A percentile compares a stretch with the other conserved stretches of the same genome.
Conservation (phyloP, 148 eudicot genomes). For the Amaranthus palmeri region DNA sequence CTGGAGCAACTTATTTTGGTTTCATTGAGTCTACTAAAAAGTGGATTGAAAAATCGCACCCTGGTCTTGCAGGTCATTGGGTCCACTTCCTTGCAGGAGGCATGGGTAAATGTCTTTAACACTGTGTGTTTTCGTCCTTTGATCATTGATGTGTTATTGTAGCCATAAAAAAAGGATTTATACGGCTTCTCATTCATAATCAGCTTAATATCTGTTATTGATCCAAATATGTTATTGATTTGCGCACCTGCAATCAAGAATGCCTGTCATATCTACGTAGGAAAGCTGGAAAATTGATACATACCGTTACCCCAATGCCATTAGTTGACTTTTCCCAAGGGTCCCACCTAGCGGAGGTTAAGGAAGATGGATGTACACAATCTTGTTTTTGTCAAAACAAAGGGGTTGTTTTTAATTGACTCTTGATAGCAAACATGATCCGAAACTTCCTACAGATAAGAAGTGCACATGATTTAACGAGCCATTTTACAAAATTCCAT, state of each 20-base stretch:
- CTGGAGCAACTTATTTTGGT: slow-evolving; percentile 97
- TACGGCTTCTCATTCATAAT: background rate
- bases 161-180: background rate
- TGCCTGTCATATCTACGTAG: no score
- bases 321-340: no score
- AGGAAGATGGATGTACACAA: no score
- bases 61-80: slow-evolving; percentile 78
- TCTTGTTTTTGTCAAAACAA: no score
- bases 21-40: slow-evolving; percentile 88
- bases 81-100: slow-evolving; percentile 90
- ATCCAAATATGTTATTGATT: background rate
- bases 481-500: no score
- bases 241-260: background rate
- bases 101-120: slow-evolving; percentile 42
- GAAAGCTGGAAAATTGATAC: background rate
- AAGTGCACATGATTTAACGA: no score
- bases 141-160: background rate
- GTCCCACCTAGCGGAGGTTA: no score
- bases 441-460: no score
- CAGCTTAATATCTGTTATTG: no score
- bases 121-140: background rate
- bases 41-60: slow-evolving; percentile 82
- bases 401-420: no score
- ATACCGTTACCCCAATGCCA: no score
- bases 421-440: no score